phyloP scores from a whole-genome alignment of 2,329 filamentous ascomycete species.

The Diplodia mutila region DNA sequence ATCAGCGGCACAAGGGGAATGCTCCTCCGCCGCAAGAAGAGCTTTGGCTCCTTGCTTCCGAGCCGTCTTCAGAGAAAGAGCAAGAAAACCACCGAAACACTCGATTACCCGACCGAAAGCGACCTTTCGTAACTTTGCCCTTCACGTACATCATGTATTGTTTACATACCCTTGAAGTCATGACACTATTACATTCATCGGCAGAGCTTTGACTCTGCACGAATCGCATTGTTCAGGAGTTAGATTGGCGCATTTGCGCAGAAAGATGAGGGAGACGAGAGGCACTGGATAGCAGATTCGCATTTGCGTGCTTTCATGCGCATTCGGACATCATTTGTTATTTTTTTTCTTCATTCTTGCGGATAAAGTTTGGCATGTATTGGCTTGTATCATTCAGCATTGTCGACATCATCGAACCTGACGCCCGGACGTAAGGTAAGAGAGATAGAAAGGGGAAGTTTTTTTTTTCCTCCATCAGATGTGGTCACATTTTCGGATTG shows the following conservation, averaged over 20 bases:
- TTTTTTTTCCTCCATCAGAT: neutral
- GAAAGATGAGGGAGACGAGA: neutral
- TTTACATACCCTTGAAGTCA: neutral
- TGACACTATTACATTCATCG: neutral
- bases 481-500: neutral
- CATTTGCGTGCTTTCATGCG: neutral
- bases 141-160: neutral
- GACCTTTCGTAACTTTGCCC: slow-evolving; percentile 17
- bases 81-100: slow-evolving; percentile 1
- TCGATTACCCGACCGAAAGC: slow-evolving; percentile 10
- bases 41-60: slow-evolving; percentile 12
- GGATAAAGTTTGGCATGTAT: neutral
- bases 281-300: neutral
- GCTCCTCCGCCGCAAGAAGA: slow-evolving; percentile 34
- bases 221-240: slow-evolving; percentile 10
- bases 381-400: neutral
- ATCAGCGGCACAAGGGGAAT: slow-evolving; percentile 40
- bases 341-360: neutral
- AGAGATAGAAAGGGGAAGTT: neutral
- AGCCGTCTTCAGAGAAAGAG: slow-evolving; percentile 15
- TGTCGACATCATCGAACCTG: neutral
- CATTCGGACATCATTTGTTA: neutral
- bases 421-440: neutral
- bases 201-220: slow-evolving; percentile 8
- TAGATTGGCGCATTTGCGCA: neutral